Percentiles rank a stretch among this genome's conserved stretches.
Evolutionary conservation across 148 eudicot species (phyloP).

Genomic region (Polygonum maritimum): DNA sequence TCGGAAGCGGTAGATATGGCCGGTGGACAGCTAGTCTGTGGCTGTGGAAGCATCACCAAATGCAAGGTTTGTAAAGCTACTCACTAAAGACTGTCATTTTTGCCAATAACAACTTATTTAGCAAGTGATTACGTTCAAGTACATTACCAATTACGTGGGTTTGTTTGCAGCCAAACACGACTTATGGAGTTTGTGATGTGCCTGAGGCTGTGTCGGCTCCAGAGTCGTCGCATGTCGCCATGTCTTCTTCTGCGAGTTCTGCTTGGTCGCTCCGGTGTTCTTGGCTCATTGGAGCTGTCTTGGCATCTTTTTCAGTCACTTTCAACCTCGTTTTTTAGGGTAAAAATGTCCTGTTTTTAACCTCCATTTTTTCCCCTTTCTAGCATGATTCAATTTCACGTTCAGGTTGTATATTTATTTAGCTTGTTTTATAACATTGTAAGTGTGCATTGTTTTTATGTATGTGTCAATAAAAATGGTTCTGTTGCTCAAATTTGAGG

Average conservation of each 20-base stretch:
- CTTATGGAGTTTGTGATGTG: conserved; percentile 53
- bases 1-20: conserved; percentile 82
- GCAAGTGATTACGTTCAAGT: too few relatives aligned
- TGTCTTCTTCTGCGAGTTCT: conserved; percentile 16
- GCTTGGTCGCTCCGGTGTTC: conserved; percentile 15
- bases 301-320: conserved; percentile 12
- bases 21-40: conserved; percentile 73
- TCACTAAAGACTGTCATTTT: too few relatives aligned
- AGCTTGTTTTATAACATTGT: neutral
- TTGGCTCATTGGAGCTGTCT: conserved; percentile 30
- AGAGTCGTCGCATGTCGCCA: conserved; percentile 18
- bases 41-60: conserved; percentile 44
- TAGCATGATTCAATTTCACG: neutral
- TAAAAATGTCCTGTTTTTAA: neutral
- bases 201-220: conserved; percentile 27
- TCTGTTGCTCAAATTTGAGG: too few relatives aligned
- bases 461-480: too few relatives aligned
- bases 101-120: too few relatives aligned
- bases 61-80: conserved; percentile 56
- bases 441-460: too few relatives aligned
- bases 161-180: conserved; percentile 53
- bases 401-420: neutral
- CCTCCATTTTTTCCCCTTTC: neutral
- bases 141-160: too few relatives aligned
- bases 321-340: neutral